A percentile compares a stretch with the other conserved stretches of the same genome.
These are phyloP conservation scores for Verticillium klebahnii DNA, from an alignment of 2,329 filamentous ascomycete genomes.

Conservation along the genomic window DNA sequence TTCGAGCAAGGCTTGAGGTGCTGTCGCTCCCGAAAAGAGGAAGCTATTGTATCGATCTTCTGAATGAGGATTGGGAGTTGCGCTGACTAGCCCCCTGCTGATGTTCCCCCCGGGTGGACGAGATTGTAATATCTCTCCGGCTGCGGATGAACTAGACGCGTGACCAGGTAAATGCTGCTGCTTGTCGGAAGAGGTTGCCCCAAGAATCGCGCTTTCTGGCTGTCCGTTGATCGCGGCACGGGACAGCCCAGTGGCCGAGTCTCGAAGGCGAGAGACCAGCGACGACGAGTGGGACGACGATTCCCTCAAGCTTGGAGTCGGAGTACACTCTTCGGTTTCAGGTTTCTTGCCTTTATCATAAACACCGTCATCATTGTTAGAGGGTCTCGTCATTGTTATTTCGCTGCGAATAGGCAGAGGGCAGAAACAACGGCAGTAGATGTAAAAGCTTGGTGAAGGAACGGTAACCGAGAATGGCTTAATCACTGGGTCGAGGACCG, in stretches of 20 bases:
- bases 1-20: background rate
- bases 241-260: background rate
- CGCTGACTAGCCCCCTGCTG: background rate
- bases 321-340: background rate
- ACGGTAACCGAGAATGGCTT: no score
- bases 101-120: background rate
- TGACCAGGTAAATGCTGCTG: background rate
- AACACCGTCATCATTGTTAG: background rate
- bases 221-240: background rate
- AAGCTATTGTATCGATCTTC: constrained; percentile 5
- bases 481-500: no score
- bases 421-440: no score
- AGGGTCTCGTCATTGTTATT: background rate
- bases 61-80: constrained; percentile 8
- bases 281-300: background rate
- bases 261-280: background rate
- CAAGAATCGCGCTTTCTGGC: background rate
- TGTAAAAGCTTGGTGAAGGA: no score
- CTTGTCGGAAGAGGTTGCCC: background rate
- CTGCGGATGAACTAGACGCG: background rate
- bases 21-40: background rate
- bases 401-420: background rate
- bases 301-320: no score
- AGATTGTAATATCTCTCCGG: background rate
- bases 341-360: background rate